These are phyloP conservation scores for Saxophila tyrrhenica DNA, from an alignment of 495 filamentous ascomycete genomes.

Conservation along the genomic window DNA sequence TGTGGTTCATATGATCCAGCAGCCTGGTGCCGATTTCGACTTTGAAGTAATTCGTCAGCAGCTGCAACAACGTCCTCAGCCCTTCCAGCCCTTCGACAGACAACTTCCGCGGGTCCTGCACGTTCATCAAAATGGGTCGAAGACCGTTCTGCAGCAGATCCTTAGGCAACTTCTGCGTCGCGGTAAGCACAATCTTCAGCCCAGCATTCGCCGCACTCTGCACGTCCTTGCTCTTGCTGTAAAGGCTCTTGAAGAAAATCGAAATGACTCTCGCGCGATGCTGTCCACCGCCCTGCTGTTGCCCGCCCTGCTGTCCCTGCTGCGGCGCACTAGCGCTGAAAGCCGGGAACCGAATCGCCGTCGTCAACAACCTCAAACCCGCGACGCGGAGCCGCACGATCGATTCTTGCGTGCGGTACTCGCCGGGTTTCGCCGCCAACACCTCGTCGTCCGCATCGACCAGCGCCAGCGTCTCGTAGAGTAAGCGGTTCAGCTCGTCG, in stretches of 20 bases:
- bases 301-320: too few species aligned
- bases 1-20: slow-evolving; percentile 81
- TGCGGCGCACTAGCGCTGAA: slow-evolving; percentile 50
- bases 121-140: slow-evolving; percentile 85
- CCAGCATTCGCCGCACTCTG: slow-evolving; percentile 90
- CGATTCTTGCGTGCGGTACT: slow-evolving; percentile 80
- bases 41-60: slow-evolving; percentile 97
- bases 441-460: slow-evolving; percentile 89
- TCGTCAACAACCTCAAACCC: slow-evolving; percentile 83
- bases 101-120: slow-evolving; percentile 85
- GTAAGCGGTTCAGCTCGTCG: slow-evolving; percentile 73
- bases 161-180: slow-evolving; percentile 86
- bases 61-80: slow-evolving; percentile 71
- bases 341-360: slow-evolving; percentile 83
- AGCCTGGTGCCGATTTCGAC: slow-evolving; percentile 89
- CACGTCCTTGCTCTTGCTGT: slow-evolving; percentile 79
- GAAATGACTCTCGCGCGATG: slow-evolving; percentile 77
- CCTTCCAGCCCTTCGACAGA: slow-evolving; percentile 86
- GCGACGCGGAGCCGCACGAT: slow-evolving; percentile 89
- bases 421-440: slow-evolving; percentile 68
- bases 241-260: slow-evolving; percentile 94
- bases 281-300: slow-evolving; percentile 44
- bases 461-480: slow-evolving; percentile 84
- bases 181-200: slow-evolving; percentile 68
- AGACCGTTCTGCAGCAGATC: slow-evolving; percentile 90